Conservation (phyloP, 2,329 filamentous ascomycete genomes). For the Ceratocystis ficicola region DNA sequence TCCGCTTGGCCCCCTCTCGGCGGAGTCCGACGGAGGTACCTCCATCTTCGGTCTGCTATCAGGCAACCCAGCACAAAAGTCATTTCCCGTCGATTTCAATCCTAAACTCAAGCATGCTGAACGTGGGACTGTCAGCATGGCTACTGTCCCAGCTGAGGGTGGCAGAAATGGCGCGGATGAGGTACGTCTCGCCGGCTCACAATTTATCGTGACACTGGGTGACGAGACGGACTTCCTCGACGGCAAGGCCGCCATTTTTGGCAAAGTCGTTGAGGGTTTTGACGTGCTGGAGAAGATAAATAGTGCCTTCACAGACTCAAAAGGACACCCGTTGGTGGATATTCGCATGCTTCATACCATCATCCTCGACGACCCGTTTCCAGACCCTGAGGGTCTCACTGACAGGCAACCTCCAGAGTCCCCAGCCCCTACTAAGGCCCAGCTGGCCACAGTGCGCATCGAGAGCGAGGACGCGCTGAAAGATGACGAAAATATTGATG, state of each 20-base stretch:
- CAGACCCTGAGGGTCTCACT: constrained; percentile 60
- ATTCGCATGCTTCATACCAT: constrained; percentile 90
- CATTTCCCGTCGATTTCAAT: constrained; percentile 73
- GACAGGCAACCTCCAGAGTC: constrained; percentile 60
- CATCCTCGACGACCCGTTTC: constrained; percentile 81
- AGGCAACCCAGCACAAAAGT: constrained; percentile 53
- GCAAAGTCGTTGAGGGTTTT: constrained; percentile 90
- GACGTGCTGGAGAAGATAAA: constrained; percentile 92
- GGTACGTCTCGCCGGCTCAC: constrained; percentile 69
- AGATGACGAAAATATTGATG: constrained; percentile 57
- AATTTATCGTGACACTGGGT: constrained; percentile 86
- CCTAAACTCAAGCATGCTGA: constrained; percentile 80
- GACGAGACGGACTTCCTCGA: constrained; percentile 84
- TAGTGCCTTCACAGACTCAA: constrained; percentile 71
- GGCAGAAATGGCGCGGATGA: constrained; percentile 67
- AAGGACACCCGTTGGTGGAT: constrained; percentile 78
- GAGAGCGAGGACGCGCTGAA: constrained; percentile 75
- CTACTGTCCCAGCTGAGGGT: constrained; percentile 63
- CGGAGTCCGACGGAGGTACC: constrained; percentile 78
- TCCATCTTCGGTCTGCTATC: constrained; percentile 83
- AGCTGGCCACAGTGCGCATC: constrained; percentile 83
- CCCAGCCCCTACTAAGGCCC: constrained; percentile 68
- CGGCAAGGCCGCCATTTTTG: constrained; percentile 88
- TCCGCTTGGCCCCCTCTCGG: constrained; percentile 72
- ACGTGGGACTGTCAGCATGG: constrained; percentile 92